Evolutionary conservation across 805 yeast species (phyloP).

Genomic region (Saccharomycopsis babjevae): DNA sequence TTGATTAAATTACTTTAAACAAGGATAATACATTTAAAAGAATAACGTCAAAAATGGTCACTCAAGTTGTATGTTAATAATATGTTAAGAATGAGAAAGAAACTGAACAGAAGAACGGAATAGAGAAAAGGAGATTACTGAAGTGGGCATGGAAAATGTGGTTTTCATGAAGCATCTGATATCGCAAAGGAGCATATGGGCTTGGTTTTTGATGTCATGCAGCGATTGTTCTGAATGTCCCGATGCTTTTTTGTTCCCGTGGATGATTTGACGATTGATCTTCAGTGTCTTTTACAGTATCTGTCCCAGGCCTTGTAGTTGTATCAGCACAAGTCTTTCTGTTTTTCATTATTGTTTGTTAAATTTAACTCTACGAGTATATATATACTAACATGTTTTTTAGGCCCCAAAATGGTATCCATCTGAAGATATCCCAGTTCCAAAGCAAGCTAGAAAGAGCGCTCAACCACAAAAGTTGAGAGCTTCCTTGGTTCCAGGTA

Average conservation of each 20-base stretch:
- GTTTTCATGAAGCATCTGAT: too few species aligned
- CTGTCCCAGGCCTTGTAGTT: too few species aligned
- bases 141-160: too few species aligned
- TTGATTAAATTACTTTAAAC: not conserved
- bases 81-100: not conserved
- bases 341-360: not conserved
- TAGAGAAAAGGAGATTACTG: not conserved
- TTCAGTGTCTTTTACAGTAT: too few species aligned
- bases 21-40: not conserved
- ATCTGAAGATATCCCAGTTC: conserved; percentile 81
- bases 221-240: too few species aligned
- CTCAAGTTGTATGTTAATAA: conserved; percentile 16
- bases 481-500: conserved; percentile 94
- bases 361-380: not conserved
- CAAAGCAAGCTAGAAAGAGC: conserved; percentile 85
- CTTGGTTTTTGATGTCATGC: too few species aligned
- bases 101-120: not conserved
- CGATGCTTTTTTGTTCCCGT: too few species aligned
- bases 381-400: conserved; percentile 4
- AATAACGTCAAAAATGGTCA: conserved; percentile 16
- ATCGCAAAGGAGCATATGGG: too few species aligned
- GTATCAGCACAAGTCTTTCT: not conserved
- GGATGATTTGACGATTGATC: too few species aligned
- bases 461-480: conserved; percentile 91
- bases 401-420: conserved; percentile 90